A percentile compares a stretch with the other conserved stretches of the same genome.
phyloP scores from a whole-genome alignment of 805 yeast species.

The Starmera quercuum region DNA sequence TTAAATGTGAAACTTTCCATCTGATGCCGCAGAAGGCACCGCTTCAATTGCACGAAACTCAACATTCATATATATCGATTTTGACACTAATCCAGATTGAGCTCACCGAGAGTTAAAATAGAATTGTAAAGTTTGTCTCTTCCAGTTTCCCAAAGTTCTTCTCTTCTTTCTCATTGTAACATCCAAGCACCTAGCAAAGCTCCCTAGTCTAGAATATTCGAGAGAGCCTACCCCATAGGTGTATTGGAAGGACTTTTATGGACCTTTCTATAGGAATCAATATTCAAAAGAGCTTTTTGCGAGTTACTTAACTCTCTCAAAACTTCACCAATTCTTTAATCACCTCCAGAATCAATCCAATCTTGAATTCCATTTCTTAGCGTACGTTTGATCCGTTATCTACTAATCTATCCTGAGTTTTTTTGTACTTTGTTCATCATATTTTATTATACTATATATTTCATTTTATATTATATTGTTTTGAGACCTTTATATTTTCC shows the following conservation, averaged over 20 bases:
- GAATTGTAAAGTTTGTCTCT: slow-evolving; percentile 3
- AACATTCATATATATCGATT: slow-evolving; percentile 4
- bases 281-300: background rate
- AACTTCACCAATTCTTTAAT: slow-evolving; percentile 2
- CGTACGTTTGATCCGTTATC: background rate
- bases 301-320: background rate
- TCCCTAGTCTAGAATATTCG: slow-evolving; percentile 7
- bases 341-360: slow-evolving; percentile 3
- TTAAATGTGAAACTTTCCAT: slow-evolving; percentile 8
- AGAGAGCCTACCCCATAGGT: slow-evolving; percentile 1
- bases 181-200: slow-evolving; percentile 5
- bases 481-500: too few relatives aligned
- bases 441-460: too few relatives aligned
- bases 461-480: too few relatives aligned
- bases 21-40: slow-evolving; percentile 7
- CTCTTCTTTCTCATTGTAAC: slow-evolving; percentile 7
- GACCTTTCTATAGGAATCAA: slow-evolving; percentile 2
- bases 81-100: slow-evolving; percentile 5
- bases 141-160: slow-evolving; percentile 3
- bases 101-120: background rate
- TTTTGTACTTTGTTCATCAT: too few relatives aligned
- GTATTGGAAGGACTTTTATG: slow-evolving; percentile 1
- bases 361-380: background rate
- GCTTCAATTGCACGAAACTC: slow-evolving; percentile 5
- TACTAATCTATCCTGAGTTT: background rate